Evolutionary conservation across 352 stramenopile species (phyloP), one percentile per base, ranked within the genome.

Genomic region (Phytophthora aleatoria): DNA sequence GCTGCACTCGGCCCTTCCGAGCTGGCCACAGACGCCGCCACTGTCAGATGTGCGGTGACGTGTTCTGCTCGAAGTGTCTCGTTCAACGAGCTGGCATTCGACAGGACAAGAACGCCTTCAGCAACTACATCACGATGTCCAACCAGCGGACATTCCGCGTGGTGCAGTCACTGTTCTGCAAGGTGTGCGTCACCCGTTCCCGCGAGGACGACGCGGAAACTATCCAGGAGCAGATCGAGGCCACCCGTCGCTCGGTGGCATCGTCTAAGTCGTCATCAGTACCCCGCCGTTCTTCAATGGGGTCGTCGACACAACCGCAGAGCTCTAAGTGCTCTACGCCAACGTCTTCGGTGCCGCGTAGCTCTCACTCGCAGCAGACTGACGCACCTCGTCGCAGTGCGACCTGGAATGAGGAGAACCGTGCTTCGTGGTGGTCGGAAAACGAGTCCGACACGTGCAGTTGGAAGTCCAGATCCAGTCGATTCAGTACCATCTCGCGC

Each of bases 1-100:
- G 86, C 38, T 94, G 86, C 63, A 69, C 85, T 39, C 71, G 77
- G 8, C 56, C 67, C 6, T 94, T 94, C 54, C 70, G 74, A 30
- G 59, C 74, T 44, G 81, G 73, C 20, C 81, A 84, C 20, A 73
- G 77, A 26, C 83, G 86, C 24, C 79, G 85, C 44, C 81, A 92
- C 57, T 94, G 86, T 50, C 83, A 83, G 1, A 62, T 92, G 45
- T 94, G 86, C 44, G 82, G 85, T 8, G 83, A 91, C 33, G 76
- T 91, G 8, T 85, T 91, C 43, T 94, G 85, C 71, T 61, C 74
- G 50, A 91, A 90, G 62, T 94, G 85, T 45, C 64, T 85, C 42
- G 62, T 92, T 48, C 76, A 73, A 54, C 80, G 82, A 51, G 74
- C 80, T 30, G 74, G 71, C 9, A 65, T 72, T 51, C 60, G 65